Evolutionary conservation across 345 rosid species (phyloP).

Genomic region (Excoecaria cochinchinensis): DNA sequence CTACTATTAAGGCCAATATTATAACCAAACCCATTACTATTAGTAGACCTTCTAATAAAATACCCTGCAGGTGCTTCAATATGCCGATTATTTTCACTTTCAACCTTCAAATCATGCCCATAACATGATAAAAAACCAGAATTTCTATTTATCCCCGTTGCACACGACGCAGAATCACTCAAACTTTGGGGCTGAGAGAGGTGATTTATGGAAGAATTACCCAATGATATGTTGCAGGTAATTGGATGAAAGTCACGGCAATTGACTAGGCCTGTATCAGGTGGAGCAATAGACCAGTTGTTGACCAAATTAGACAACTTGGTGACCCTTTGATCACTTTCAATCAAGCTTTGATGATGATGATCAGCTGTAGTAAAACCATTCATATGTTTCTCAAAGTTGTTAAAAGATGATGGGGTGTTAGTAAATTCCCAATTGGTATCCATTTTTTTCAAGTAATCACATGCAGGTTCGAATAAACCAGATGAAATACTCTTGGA

Average conservation of each 20-base stretch:
- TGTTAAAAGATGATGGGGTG: conserved; percentile 30
- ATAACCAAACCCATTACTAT: conserved; percentile 16
- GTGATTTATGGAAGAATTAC: conserved; percentile 16
- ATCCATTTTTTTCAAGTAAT: conserved; percentile 48
- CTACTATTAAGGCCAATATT: conserved; percentile 24
- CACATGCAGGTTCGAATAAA: conserved; percentile 45
- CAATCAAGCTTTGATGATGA: conserved; percentile 16
- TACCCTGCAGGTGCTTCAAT: conserved; percentile 7
- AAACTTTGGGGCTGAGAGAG: conserved; percentile 24
- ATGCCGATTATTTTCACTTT: conserved; percentile 18
- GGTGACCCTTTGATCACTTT: conserved; percentile 38
- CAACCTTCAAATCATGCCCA: conserved; percentile 33
- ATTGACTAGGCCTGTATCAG: conserved; percentile 42
- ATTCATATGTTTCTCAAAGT: conserved; percentile 34
- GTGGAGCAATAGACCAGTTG: conserved; percentile 76
- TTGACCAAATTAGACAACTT: conserved; percentile 53
- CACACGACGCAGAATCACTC: conserved; percentile 11
- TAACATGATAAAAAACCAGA: conserved; percentile 26
- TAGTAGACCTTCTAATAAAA: conserved; percentile 16
- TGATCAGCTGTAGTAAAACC: conserved; percentile 10
- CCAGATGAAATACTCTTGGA: conserved; percentile 45
- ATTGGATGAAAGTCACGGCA: conserved; percentile 25
- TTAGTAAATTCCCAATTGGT: conserved; percentile 41
- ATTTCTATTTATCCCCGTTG: conserved; percentile 12
- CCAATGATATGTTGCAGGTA: conserved; percentile 42